phyloP scores from a whole-genome alignment of 2,329 filamentous ascomycete genomes.

The Penicillium corylophilum region DNA sequence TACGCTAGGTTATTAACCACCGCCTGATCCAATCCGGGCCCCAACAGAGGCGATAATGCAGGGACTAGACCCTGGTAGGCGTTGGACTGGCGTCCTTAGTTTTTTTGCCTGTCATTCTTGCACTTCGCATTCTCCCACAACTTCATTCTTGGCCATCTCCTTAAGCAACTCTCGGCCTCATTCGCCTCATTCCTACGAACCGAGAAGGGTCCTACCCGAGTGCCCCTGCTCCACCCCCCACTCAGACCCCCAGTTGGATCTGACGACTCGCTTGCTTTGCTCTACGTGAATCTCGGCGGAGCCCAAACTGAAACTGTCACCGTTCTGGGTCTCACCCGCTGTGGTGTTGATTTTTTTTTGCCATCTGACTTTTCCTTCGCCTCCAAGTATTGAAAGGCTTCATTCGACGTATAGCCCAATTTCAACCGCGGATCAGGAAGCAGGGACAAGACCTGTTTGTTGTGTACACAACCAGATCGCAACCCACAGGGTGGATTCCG shows the following conservation, averaged over 20 bases:
- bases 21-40: not conserved
- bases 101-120: not conserved
- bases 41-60: not conserved
- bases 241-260: conserved; percentile 14
- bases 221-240: conserved; percentile 15
- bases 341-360: not conserved
- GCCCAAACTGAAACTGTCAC: conserved; percentile 5
- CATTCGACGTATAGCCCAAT: not conserved
- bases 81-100: not conserved
- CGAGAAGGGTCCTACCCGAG: conserved; percentile 8
- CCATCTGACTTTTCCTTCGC: not conserved
- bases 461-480: conserved; percentile 11
- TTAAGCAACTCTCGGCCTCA: not conserved
- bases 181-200: not conserved
- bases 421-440: not conserved
- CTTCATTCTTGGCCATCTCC: not conserved
- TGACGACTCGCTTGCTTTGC: conserved; percentile 12
- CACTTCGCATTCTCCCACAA: not conserved
- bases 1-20: not conserved
- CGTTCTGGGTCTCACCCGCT: conserved; percentile 6
- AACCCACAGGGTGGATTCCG: conserved; percentile 25
- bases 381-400: not conserved
- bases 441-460: not conserved
- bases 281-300: conserved; percentile 8
- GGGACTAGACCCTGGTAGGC: not conserved